Base-by-base conservation (phyloP, 2,329 filamentous ascomycete genomes). In the Cordyceps pruinosa region DNA sequence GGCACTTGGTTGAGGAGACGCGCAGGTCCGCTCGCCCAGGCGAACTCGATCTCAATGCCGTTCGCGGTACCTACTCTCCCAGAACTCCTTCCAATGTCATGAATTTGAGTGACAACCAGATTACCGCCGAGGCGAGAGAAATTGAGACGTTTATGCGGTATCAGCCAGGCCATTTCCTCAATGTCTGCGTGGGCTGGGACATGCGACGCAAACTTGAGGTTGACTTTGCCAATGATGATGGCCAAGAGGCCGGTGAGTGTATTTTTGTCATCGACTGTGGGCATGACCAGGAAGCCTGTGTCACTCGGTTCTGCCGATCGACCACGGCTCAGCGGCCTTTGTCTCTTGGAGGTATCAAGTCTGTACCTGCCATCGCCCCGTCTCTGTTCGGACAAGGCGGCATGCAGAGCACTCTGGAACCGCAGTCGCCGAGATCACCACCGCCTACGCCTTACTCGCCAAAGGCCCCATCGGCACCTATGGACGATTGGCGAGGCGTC, bases 131-230 rank as follows among this genome's bases (percentile, higher is more conserved):
- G 69, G 90, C 90, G 1, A 80, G 81, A 49, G 90, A 95, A 69
- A 90, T 96, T 55, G 88, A 96, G 64, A 82, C 79, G 42, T 95
- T 88, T 63, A 70, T 95, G 19, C 76, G 75, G 0, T 84, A 87
- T 64, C 86, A 83, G 63, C 92, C 93, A 4, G 81, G 83, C 41
- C 83, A 95, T 63, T 96, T 96, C 69, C 84, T 86, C 23, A 86
- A 85, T 65, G 77, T 84, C 1, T 97, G 89, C 66, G 75, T 88
- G 44, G 88, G 88, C 2, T 97, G 94, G 93, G 89, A 97, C 66
- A 97, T 97, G 92, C 85, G 85, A 54, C 83, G 91, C 59, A 85
- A 77, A 60, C 75, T 97, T 3, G 87, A 94, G 65, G 90, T 96
- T 2, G 94, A 99, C 67, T 97, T 97, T 72, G 88, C 88, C 41